Base-by-base conservation (phyloP, 257 asterid genomes). In the Lithospermum erythrorhizon region DNA sequence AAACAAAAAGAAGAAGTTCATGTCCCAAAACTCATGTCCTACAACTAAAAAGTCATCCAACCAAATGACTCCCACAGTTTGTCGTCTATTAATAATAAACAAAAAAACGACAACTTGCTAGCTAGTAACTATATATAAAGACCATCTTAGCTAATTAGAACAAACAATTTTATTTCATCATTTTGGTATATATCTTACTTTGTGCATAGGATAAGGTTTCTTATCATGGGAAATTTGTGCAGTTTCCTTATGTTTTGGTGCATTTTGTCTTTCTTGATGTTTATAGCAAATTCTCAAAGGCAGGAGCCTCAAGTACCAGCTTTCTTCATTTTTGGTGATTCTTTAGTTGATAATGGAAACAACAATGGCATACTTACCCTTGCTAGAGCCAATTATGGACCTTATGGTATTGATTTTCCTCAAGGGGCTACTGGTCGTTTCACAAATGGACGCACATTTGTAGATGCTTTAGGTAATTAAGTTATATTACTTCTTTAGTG, bases 281-380 rank as follows among this genome's bases (percentile, higher is more conserved):
- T 72, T 5, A 55, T 75, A 68, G 79, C 75, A 14, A 69, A 71
- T 49, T 73, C 89, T 48, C 85, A 74, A 60, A 73, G 73, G 17
- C 80, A 61, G 32, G 72, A 37, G 16, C 83, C 78, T 11, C 86
- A 83, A 70, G 97, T 86, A 18, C 91, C 97, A 6, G 78, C 91
- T 48, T 62, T 89, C 11, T 89, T 69, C 62, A 86, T 89, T 32
- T 89, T 86, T 66, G 97, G 97, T 21, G 97, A 89, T 52, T 89
- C 97, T 19, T 75, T 89, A 25, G 97, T 89, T 52, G 97, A 89
- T 62, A 89, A 86, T 79, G 97, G 97, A 59, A 89, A 89, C 66
- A 89, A 89, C 45, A 89, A 89, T 57, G 91, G 68, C 10, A 73
- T 86, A 19, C 91, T 86, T 27, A 74, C 83, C 58, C 85, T 89